Evolutionary conservation across 78 protist genomes (phyloP).

Genomic region (slime mould (Dictyostelium discoideum)): dicty_2.7 NC_007088.5:7471501-7472000

Average conservation of each 20-base stretch:
- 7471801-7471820: conserved; percentile 68
- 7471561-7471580: not conserved
- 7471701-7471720: conserved; percentile 39
- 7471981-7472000: no score
- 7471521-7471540: not conserved
- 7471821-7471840: conserved; percentile 92
- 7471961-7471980: no score
- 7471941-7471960: no score
- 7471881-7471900: conserved; percentile 76
- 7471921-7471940: conserved; percentile 18
- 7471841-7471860: conserved; percentile 88
- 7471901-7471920: conserved; percentile 82
- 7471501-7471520: not conserved
- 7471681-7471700: conserved; percentile 6
- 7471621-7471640: not conserved
- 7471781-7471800: conserved; percentile 64
- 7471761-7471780: conserved; percentile 34
- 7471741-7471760: conserved; percentile 65
- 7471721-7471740: conserved; percentile 19
- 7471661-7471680: not conserved
- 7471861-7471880: conserved; percentile 90
- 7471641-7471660: not conserved
- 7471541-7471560: not conserved
- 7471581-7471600: not conserved
- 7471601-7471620: not conserved